phyloP scores from a whole-genome alignment of 805 yeast species.

The Zygotorulaspora florentina region DNA sequence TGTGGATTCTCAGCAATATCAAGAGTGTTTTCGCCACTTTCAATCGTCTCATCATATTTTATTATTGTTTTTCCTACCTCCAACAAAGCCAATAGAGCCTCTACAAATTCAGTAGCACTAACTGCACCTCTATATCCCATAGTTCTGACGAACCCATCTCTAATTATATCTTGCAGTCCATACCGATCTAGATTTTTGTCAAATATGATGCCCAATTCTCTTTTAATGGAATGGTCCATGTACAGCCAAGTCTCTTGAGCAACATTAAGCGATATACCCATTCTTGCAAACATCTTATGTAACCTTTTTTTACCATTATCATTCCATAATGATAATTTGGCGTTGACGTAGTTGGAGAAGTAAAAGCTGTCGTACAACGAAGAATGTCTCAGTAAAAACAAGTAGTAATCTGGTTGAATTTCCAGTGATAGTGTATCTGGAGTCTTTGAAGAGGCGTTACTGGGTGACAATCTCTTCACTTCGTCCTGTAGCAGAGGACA shows the following conservation, averaged over 20 bases:
- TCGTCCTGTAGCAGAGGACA: constrained; percentile 79
- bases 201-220: constrained; percentile 64
- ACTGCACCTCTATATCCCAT: constrained; percentile 85
- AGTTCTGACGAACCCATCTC: constrained; percentile 82
- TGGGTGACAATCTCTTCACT: constrained; percentile 61
- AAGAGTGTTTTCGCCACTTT: constrained; percentile 27
- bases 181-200: constrained; percentile 65
- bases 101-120: constrained; percentile 91
- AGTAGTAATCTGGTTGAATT: constrained; percentile 77
- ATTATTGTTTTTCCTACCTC: constrained; percentile 53
- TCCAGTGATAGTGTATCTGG: constrained; percentile 47
- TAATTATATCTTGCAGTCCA: constrained; percentile 75
- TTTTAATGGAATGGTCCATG: constrained; percentile 75
- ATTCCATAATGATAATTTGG: constrained; percentile 83
- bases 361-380: constrained; percentile 84
- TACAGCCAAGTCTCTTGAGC: constrained; percentile 92
- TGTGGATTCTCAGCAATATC: constrained; percentile 29
- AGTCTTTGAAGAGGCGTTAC: constrained; percentile 33
- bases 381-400: constrained; percentile 89
- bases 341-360: constrained; percentile 87
- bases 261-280: constrained; percentile 89
- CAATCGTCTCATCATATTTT: constrained; percentile 26
- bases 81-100: constrained; percentile 76
- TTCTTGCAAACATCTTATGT: constrained; percentile 89
- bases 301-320: constrained; percentile 84